A percentile compares a stretch with the other conserved stretches of the same genome.
These are phyloP conservation scores for Chenopodium album DNA, from an alignment of 148 eudicot genomes.

Conservation along the genomic window DNA sequence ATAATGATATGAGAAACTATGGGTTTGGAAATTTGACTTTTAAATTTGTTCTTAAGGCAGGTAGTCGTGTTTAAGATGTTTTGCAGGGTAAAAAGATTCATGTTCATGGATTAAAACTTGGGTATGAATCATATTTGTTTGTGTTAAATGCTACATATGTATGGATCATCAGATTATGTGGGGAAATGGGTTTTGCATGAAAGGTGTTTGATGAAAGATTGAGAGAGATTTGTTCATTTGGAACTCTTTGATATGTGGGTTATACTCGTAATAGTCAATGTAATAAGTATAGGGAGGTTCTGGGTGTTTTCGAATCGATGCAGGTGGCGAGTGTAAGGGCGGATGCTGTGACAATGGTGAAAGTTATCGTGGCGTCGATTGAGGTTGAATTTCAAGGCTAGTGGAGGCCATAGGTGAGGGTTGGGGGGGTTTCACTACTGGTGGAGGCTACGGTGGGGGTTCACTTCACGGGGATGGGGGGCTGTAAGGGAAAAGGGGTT, in stretches of 20 bases:
- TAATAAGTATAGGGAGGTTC: constrained; percentile 38
- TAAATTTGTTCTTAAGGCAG: constrained; percentile 54
- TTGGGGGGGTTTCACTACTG: too few species aligned
- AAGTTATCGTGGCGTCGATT: constrained; percentile 47
- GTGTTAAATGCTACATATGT: constrained; percentile 70
- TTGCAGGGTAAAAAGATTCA: constrained; percentile 48
- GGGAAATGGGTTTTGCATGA: constrained; percentile 43
- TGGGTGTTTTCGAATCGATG: constrained; percentile 51
- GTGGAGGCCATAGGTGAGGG: too few species aligned
- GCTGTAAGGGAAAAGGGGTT: too few species aligned
- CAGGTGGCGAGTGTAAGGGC: constrained; percentile 39
- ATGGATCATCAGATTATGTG: constrained; percentile 36
- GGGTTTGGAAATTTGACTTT: constrained; percentile 58
- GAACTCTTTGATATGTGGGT: constrained; percentile 79
- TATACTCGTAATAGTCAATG: constrained; percentile 35
- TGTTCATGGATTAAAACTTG: constrained; percentile 47
- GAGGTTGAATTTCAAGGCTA: too few species aligned
- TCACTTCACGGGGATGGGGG: too few species aligned
- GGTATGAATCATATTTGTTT: constrained; percentile 50
- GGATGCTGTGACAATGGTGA: constrained; percentile 69
- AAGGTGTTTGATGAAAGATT: constrained; percentile 56
- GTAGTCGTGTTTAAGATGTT: constrained; percentile 44
- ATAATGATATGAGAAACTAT: constrained; percentile 40
- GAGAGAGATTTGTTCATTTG: constrained; percentile 71
- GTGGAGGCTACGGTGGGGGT: too few species aligned